Base-by-base conservation (phyloP, 148 eudicot species). In the Agrostemma githago region DNA sequence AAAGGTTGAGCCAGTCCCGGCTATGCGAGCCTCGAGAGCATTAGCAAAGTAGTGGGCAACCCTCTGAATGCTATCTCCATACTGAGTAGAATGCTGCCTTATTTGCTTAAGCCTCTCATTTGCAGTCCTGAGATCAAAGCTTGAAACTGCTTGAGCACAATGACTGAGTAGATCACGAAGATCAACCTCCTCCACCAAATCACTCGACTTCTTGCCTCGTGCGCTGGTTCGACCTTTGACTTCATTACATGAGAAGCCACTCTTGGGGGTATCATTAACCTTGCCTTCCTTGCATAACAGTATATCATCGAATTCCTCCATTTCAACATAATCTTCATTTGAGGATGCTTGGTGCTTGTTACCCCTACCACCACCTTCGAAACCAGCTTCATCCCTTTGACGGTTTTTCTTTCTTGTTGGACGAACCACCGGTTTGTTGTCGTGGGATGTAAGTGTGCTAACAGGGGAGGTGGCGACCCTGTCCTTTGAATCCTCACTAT, bases 251-350 rank as follows among this genome's bases (percentile, higher is more conserved):
- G 78, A 70, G 48, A 62, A 70, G 51, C 58, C 78, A 66, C 38
- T 48, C 10, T 34, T 17, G 21, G 54, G n/a, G 6, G 2, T 11
- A 72, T 5, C 0, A 41, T 41, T 76, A 44, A 74, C 68, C 69
- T 72, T 72, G 40, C 71, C 77, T 12, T 60, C 82, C 42, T 19
- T 68, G 63, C 88, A 82, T 6, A 86, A 77, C 59, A 86, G 37
- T 60, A 85, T 62, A 72, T 88, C 86, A 74, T 93, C 96, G 66
- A 79, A 90, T 74, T 83, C 71, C 53, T 84, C 82, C 74, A 78
- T 63, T 62, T 78, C 81, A 60, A 72, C 87, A 2, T 82, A 72
- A 11, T 84, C 92, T 40, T 84, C 88, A 70, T 69, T 71, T 75
- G 74, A 58, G 66, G 80, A 73, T 48, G 90, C 89, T 39, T 86